Evolutionary conservation across 345 rosid genomes (phyloP), one percentile per base, ranked within the genome.

Genomic region (Eucalyptus caleyi): DNA sequence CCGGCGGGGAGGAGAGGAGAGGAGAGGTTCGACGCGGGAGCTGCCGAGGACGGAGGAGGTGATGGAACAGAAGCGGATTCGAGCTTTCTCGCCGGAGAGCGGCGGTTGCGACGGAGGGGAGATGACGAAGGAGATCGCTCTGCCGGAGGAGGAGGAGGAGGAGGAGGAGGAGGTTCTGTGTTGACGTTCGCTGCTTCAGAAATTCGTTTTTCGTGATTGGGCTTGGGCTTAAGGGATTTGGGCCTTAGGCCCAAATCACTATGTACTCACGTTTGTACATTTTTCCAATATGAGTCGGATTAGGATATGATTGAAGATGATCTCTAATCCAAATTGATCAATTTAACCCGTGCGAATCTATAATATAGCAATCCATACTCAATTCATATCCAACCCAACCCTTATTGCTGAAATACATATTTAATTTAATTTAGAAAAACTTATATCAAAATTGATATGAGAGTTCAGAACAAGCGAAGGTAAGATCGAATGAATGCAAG

Each of bases 221-320:
- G 85, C 85, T 40, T 77, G 85, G 85, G 30, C 47, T 77, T 40
- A 4, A 40, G 9, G 24, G 45, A 11, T 40, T 21, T 40, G 85
- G 47, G 85, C 85, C 69, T 13, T 7, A 13, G 2, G 32, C 16
- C 69, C 14, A 60, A 60, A 27, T 30, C 32, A 30, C 15, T 27
- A 13, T 6, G 69, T 27, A 60, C 69, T 60, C 32, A 12, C 69
- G 14, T 27, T 60, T 2, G 69, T 13, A 60, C 69, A 2, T 14
- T 27, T 12, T 60, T 27, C 8, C 32, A 0, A 6, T 3, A 60
- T 3, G 9, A 7, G 0, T 65, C 5, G 10, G 5, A 15, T 15
- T 62, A 0, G 3, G 8, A 0, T 13, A 0, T 1, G 34, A 30
- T 30, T 7, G 34, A 14, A 65, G 4, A 65, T 65, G 5, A 0